Percentiles rank a stretch among this genome's conserved stretches.
phyloP scores from a whole-genome alignment of 345 rosid genomes.

The Aquilaria yunnanensis region DNA sequence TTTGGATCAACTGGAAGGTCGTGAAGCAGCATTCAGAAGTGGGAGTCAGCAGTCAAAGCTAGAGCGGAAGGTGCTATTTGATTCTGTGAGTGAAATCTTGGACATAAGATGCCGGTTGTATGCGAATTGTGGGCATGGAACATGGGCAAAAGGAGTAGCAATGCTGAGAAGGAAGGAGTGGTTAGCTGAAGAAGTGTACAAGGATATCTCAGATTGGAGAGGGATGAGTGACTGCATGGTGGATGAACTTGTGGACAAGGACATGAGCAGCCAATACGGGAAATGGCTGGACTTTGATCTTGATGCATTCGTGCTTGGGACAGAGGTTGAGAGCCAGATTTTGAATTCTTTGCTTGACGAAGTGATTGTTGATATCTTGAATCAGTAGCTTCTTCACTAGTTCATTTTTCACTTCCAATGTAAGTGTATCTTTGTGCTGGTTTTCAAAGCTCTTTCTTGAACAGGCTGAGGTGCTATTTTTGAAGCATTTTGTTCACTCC shows the following conservation, averaged over 20 bases:
- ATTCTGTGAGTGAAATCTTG: conserved; percentile 66
- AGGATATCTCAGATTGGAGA: conserved; percentile 61
- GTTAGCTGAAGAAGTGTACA: conserved; percentile 67
- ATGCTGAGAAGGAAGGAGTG: conserved; percentile 44
- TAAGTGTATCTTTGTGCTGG: background rate
- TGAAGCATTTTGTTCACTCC: too few relatives aligned
- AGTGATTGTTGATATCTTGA: conserved; percentile 41
- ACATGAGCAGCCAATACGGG: conserved; percentile 77
- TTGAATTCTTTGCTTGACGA: conserved; percentile 58
- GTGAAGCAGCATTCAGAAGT: conserved; percentile 22
- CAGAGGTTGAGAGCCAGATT: conserved; percentile 52
- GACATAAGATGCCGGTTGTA: conserved; percentile 47
- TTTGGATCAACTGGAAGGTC: conserved; percentile 60
- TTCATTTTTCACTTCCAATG: background rate
- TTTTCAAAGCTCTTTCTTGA: conserved; percentile 4
- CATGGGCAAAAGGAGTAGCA: conserved; percentile 47
- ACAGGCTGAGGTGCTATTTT: background rate
- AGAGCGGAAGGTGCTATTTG: conserved; percentile 57
- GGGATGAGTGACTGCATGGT: conserved; percentile 76
- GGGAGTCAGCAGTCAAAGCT: conserved; percentile 28
- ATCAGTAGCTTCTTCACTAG: conserved; percentile 7
- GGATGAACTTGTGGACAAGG: conserved; percentile 87
- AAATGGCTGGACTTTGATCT: conserved; percentile 75
- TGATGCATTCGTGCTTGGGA: conserved; percentile 56
- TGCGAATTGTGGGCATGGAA: conserved; percentile 45